Evolutionary conservation across 768 basidiomycete species (phyloP), one percentile per base, ranked within the genome.

Genomic region (Naematelia aurantialba): DNA sequence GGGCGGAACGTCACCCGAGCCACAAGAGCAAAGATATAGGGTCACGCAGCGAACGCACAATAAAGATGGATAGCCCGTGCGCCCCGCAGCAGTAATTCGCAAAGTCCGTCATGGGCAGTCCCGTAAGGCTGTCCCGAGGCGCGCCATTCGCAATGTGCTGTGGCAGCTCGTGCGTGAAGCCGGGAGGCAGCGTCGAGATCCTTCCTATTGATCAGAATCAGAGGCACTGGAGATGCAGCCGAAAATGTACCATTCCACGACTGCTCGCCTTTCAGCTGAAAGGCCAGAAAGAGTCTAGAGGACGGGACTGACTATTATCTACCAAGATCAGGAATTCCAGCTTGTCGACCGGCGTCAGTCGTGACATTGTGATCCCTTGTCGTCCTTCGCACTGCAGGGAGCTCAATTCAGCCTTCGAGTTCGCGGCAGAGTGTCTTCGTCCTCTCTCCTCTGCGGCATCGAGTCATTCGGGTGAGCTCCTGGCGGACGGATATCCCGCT

Each of bases 61-160:
- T 85, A 47, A 91, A 79, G 29, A 84, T 85, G n/a, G 89, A 83
- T 66, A 91, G 87, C 0, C 89, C 89, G 78, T 91, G 89, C 1
- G 89, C 89, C 3, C 88, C 88, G 80, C 84, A 85, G 62, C 84
- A 85, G 71, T 85, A 88, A 49, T 84, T 81, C 67, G 89, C 84
- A 49, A 91, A 82, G 67, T 90, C 84, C 5, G 89, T 65, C 17
- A 88, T 77, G 0, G 87, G 87, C 5, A 85, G 83, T 1, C 83
- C 83, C 0, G 83, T 82, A 13, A 70, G 58, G 4, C 71, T 63
- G 59, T 84, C 80, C 2, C 70, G 74, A 1, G 79, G 69, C 0
- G 82, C 82, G 21, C 79, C 72, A 49, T 81, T 78, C 25, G 83
- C 80, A 19, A 91, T 65, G 69, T 91, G 88, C 56, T 84, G 83